Base-by-base conservation (phyloP, 1,139 yeast species). In the Hyphopichia buzzinii region DNA sequence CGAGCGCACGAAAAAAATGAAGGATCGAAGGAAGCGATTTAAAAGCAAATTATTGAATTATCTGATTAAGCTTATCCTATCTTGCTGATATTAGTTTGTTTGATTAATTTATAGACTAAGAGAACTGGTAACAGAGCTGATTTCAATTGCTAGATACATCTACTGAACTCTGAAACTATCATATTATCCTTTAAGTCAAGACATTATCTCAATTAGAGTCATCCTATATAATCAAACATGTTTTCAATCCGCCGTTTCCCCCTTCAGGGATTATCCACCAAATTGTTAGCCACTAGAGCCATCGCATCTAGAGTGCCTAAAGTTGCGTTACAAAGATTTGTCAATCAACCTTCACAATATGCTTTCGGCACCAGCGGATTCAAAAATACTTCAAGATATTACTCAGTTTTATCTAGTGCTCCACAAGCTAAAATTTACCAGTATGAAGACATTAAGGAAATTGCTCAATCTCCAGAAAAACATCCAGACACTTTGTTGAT, bases 381-480 rank as follows among this genome's bases (percentile, higher is more conserved):
- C 35, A 19, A 19, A 19, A 27, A 15, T n/a, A 39, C 38, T 29
- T 30, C 29, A 22, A 54, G 59, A 48, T 41, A 39, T 6, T 62
- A 61, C 43, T 57, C 64, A 39, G 64, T 62, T 21, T 57, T 62
- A 30, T 42, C 65, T 3, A 55, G 55, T 30, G 48, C 59, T 12
- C 64, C 69, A 26, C 67, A 57, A 26, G 86, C 86, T 35, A 74
- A 73, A 47, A 41, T 61, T 24, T 80, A 81, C 57, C 64, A 67
- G 22, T 85, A 81, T 54, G 64, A 72, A n/a, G 74, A 72, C 14
- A 66, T 84, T 48, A 78, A 79, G 54, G 57, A 65, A 24, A 51
- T 82, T 22, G 69, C 71, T 26, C 45, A 60, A 3, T 46, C 65
- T 34, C 75, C 74, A 6, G 54, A 54, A 19, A 47, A 60, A 46